Evolutionary conservation across 2,329 filamentous ascomycete genomes (phyloP), one percentile per base, ranked within the genome.

Genomic region (Akanthomyces uredinophilus): DNA sequence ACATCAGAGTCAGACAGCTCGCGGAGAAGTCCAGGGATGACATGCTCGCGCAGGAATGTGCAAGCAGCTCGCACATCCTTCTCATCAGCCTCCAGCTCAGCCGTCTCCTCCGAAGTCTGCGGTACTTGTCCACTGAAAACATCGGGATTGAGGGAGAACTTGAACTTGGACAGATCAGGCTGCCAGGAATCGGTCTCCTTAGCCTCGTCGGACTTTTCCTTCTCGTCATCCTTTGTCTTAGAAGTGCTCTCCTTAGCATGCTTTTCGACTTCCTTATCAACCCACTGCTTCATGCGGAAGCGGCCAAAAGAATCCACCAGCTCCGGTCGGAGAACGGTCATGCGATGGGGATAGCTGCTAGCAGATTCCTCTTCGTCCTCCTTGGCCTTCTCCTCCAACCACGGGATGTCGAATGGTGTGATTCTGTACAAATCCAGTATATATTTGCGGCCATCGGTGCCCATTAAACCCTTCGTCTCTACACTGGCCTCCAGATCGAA

Each of bases 361-460:
- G 76, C 73, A 24, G 73, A 70, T 49, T 73, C 68, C 18, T 75
- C 77, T 11, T 75, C 77, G 60, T 79, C 72, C 65, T 81, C 79
- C 60, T 76, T 74, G 18, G 78, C 81, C 67, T 86, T 81, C 72
- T 94, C 88, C 67, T 99, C 94, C 68, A 96, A 83, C 93, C 96
- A 99, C 24, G 83, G 77, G 61, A 97, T 87, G 74, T 99, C 95
- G 62, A 98, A 79, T 6, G 95, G 95, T 3, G 95, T 96, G 66
- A 98, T 89, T 63, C 95, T 87, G 80, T 99, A 99, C 59, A 99
- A 79, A 70, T 99, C 95, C 56, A 99, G 84, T n/a, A 97, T 91
- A 72, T 99, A 99, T 74, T 96, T 97, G 69, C 95, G 87, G 43
- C 93, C 95, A 71, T 99, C 95, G 1, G 95, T 99, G 53, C 95